Base-by-base conservation (phyloP, 306 rosid genomes). In the Cucurbita pepo region DNA sequence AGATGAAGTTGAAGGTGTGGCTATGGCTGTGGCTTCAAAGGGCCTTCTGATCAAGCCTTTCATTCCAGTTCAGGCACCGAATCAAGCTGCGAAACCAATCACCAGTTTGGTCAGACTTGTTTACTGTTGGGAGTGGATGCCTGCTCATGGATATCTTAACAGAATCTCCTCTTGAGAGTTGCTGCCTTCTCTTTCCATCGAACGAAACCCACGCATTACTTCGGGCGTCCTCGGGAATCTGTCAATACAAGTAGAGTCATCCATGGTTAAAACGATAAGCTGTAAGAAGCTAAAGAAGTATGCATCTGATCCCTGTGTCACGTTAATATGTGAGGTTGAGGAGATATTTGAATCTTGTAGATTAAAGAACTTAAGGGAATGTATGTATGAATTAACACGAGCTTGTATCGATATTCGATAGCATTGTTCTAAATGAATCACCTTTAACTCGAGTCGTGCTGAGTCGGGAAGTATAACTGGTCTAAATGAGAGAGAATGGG, bases 401-500 rank as follows among this genome's bases (percentile, higher is more conserved):
- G 55, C 15, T 25, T 30, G 10, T 25, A 15, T 50, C 7, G 15
- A 69, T 50, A 69, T 7, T 69, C 0, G 10, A 50, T 30, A 50
- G 57, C 22, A 8, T 50, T 5, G 73, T 25, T 72, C 11, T 44
- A 36, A 79, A 43, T 54, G 66, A 74, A 75, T 81, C 86, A 95
- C 99, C 99, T 95, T 95, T 51, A 91, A 69, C 81, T 87, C 96
- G 71, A 95, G 94, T 77, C 86, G 83, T 62, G 99, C 97, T 79
- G 97, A 95, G 79, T 95, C 99, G 13, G 96, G 99, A 83, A 95
- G 97, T 82, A 94, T 91, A 77, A 94, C 99, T 19, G 99, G 99
- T 82, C 97, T 85, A 86, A 91, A 95, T 60, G 99, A 95, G 76
- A 95, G 99, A 36, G 97, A 91, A 82, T 95, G 97, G 11, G 99